Evolutionary conservation across 805 yeast species (phyloP).

Genomic region (Ogataea pignaliae): DNA sequence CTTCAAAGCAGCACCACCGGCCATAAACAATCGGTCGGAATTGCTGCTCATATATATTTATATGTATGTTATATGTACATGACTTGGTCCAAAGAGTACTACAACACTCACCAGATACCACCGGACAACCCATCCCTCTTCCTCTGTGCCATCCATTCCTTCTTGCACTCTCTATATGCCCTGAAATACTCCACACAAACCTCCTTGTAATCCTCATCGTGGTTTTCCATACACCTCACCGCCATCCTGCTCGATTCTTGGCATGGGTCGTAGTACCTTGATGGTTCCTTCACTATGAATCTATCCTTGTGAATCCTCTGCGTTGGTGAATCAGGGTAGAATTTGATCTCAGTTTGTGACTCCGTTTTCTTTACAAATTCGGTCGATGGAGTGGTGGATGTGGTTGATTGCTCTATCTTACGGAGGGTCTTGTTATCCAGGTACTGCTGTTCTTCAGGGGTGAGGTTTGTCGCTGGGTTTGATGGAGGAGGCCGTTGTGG

Average conservation of each 20-base stretch:
- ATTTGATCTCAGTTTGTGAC: conserved; percentile 44
- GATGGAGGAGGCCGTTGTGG: neutral
- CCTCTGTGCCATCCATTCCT: conserved; percentile 53
- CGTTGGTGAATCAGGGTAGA: conserved; percentile 87
- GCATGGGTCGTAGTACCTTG: conserved; percentile 90
- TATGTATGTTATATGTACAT: too few species aligned
- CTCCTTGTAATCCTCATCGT: conserved; percentile 62
- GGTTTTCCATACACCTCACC: conserved; percentile 73
- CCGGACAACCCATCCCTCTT: conserved; percentile 24
- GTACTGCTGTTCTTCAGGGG: conserved; percentile 15
- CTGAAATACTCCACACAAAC: conserved; percentile 78
- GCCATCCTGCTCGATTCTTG: conserved; percentile 86
- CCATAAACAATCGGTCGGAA: too few species aligned
- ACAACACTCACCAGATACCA: conserved; percentile 26
- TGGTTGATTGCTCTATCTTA: conserved; percentile 6
- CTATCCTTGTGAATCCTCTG: conserved; percentile 60
- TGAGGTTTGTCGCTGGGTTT: neutral
- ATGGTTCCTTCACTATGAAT: conserved; percentile 72
- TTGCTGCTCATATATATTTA: too few species aligned
- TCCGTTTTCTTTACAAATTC: conserved; percentile 51
- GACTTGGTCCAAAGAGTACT: too few species aligned
- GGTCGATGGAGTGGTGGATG: conserved; percentile 30
- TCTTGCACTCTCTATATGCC: conserved; percentile 90
- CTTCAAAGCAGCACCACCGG: too few species aligned
- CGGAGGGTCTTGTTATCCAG: conserved; percentile 27